phyloP scores from a whole-genome alignment of 495 filamentous ascomycete species.

The Penicillium bovifimosum region DNA sequence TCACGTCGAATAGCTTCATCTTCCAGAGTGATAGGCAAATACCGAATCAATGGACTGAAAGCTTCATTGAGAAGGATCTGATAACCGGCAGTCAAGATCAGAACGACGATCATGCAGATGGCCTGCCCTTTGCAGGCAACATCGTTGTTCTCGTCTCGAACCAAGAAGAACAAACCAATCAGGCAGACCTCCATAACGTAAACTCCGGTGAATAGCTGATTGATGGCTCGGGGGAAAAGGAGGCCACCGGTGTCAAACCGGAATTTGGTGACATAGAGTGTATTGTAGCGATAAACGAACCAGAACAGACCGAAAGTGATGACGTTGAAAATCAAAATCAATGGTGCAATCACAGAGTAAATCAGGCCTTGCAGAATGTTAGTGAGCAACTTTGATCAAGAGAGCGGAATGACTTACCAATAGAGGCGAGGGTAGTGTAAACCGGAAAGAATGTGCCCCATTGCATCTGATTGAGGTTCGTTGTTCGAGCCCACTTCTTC shows the following conservation, averaged over 20 bases:
- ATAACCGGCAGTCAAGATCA: conserved; percentile 67
- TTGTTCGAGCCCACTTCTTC: conserved; percentile 83
- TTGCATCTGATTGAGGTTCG: conserved; percentile 66
- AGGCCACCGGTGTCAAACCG: conserved; percentile 87
- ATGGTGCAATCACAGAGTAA: conserved; percentile 82
- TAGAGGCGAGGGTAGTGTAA: conserved; percentile 92
- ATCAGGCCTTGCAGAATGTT: conserved; percentile 55
- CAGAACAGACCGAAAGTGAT: conserved; percentile 92
- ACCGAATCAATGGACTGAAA: conserved; percentile 80
- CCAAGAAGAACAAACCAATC: conserved; percentile 87
- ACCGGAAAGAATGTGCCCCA: conserved; percentile 96
- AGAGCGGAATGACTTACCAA: conserved; percentile 49
- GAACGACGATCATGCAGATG: conserved; percentile 79
- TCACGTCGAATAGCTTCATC: conserved; percentile 89
- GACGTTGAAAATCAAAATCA: conserved; percentile 90
- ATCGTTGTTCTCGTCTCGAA: conserved; percentile 52
- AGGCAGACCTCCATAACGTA: conserved; percentile 93
- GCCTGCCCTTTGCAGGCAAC: conserved; percentile 72
- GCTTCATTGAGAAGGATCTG: conserved; percentile 79
- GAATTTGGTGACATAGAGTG: conserved; percentile 92
- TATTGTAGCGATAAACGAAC: conserved; percentile 94
- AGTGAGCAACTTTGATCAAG: not conserved
- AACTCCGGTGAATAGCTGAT: conserved; percentile 90
- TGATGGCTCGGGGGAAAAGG: conserved; percentile 88
- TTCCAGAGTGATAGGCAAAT: conserved; percentile 91